These are phyloP conservation scores for Acephala macrosclerotiorum DNA, from an alignment of 2,329 filamentous ascomycete genomes.

Conservation along the genomic window DNA sequence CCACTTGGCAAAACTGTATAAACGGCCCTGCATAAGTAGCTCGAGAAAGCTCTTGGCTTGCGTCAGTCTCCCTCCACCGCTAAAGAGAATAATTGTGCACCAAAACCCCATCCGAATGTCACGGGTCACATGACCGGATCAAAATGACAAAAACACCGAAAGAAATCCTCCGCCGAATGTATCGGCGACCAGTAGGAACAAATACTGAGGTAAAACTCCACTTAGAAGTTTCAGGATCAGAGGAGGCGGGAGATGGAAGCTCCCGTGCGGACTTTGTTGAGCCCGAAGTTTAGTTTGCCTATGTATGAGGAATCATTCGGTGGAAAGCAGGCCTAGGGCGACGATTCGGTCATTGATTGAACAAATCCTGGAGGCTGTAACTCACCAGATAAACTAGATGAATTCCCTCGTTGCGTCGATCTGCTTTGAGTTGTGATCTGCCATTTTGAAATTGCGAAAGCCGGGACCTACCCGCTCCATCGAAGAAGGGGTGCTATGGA, in stretches of 20 bases:
- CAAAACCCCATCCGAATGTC: neutral
- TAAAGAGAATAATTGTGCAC: neutral
- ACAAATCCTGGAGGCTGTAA: neutral
- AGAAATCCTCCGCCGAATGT: slow-evolving; percentile 1
- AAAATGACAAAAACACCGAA: neutral
- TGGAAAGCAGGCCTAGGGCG: neutral
- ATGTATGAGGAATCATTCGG: neutral
- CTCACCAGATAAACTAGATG: neutral
- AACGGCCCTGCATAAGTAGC: slow-evolving; percentile 6
- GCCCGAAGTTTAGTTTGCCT: neutral
- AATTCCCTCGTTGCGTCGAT: neutral
- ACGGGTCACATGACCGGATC: neutral
- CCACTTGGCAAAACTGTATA: slow-evolving; percentile 1
- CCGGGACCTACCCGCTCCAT: no score
- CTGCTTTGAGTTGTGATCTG: neutral
- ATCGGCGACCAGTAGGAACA: slow-evolving; percentile 2
- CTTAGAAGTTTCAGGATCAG: neutral
- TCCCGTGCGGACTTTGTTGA: slow-evolving; percentile 2
- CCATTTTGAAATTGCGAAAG: no score
- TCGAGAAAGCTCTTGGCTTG: neutral
- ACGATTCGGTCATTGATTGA: neutral
- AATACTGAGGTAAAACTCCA: neutral
- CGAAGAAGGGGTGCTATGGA: no score
- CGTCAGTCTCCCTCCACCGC: neutral
- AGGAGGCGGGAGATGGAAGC: neutral